phyloP scores from a whole-genome alignment of 2,329 filamentous ascomycete species.

The Purpureocillium takamizusanense region DNA sequence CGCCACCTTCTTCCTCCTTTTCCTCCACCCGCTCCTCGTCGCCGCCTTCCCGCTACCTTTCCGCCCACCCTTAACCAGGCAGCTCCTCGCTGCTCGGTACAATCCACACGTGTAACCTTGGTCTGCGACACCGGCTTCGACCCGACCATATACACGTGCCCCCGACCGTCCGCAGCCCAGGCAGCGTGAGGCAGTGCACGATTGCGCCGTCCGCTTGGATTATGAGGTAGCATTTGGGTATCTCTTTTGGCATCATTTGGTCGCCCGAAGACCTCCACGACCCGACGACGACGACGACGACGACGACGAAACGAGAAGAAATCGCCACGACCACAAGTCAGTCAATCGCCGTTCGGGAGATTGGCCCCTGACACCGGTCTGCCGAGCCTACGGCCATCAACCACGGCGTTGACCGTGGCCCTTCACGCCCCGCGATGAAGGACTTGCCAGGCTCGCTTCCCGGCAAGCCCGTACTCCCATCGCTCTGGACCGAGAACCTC shows the following conservation, averaged over 20 bases:
- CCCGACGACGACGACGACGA: neutral
- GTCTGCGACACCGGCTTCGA: neutral
- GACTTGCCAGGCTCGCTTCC: conserved; percentile 26
- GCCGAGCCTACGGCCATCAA: neutral
- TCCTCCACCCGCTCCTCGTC: neutral
- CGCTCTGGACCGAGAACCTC: conserved; percentile 29
- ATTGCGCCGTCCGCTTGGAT: conserved; percentile 14
- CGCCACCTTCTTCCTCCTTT: neutral
- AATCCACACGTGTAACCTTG: neutral
- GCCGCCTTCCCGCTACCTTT: neutral
- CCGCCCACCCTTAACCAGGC: neutral
- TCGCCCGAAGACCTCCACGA: conserved; percentile 3
- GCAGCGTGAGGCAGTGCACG: too few species aligned
- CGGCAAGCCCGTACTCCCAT: conserved; percentile 31
- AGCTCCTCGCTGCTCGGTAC: neutral
- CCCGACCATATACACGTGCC: neutral
- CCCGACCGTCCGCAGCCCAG: neutral
- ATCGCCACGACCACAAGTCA: neutral
- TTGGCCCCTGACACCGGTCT: too few species aligned
- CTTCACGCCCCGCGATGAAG: conserved; percentile 20
- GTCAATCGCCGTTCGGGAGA: neutral
- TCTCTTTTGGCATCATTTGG: conserved; percentile 16
- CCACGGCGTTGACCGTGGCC: neutral
- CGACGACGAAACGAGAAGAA: neutral
- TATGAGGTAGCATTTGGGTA: conserved; percentile 28